Percentiles rank a stretch among this genome's conserved stretches.
Conservation (phyloP, 1,284 basidiomycete genomes). For the Athelia psychrophila region DNA sequence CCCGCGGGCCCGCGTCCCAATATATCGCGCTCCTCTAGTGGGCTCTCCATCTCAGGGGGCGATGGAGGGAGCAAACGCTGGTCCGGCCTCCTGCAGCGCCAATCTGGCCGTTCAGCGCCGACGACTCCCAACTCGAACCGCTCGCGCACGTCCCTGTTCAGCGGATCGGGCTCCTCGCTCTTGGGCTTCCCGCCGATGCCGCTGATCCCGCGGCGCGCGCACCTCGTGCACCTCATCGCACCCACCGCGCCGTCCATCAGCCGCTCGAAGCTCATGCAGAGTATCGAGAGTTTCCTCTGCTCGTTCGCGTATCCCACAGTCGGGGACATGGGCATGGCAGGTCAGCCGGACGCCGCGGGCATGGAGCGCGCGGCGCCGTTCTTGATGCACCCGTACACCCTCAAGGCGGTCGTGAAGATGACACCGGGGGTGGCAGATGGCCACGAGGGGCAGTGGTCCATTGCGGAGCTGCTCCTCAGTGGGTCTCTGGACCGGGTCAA, state of each 20-base stretch:
- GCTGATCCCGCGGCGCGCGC: conserved; percentile 1
- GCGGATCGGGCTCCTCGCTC: conserved; percentile 21
- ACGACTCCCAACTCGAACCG: conserved; percentile 12
- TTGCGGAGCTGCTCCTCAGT: conserved; percentile 33
- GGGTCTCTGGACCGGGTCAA: conserved; percentile 28
- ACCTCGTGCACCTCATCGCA: conserved; percentile 13
- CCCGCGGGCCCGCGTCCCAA: conserved; percentile 2
- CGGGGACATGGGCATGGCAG: conserved; percentile 4
- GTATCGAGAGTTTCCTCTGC: conserved; percentile 34
- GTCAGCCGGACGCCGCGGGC: conserved; percentile 6
- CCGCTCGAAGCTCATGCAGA: conserved; percentile 25
- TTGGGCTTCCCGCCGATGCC: conserved; percentile 27
- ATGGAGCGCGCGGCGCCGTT: conserved; percentile 27
- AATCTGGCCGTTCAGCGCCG: conserved; percentile 7
- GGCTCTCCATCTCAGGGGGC: background rate
- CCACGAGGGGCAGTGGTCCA: conserved; percentile 24
- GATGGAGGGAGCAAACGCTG: background rate
- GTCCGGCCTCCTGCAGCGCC: conserved; percentile 2
- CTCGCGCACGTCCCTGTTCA: conserved; percentile 4
- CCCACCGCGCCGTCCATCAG: conserved; percentile 9
- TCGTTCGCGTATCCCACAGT: conserved; percentile 25
- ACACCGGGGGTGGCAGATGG: background rate
- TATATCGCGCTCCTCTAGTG: conserved; percentile 1
- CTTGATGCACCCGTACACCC: conserved; percentile 28
- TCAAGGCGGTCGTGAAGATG: conserved; percentile 22